Conservation (phyloP, 2,329 filamentous ascomycete genomes). For the Aspergillus transmontanensis region DNA sequence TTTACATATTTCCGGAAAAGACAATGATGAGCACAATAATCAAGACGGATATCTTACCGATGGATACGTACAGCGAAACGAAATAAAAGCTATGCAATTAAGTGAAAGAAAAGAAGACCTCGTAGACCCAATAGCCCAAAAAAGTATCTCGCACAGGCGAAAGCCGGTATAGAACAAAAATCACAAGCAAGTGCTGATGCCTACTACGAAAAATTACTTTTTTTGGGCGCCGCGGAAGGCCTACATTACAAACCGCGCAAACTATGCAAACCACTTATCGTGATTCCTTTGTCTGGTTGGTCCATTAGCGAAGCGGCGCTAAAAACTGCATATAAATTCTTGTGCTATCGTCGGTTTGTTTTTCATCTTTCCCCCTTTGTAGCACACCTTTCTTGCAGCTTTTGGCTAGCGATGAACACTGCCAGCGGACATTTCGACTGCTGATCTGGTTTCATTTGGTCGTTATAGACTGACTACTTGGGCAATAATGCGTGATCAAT, state of each 20-base stretch:
- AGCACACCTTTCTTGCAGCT: not conserved
- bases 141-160: not conserved
- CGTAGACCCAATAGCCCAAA: not conserved
- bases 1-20: conserved; percentile 16
- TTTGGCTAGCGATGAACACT: not conserved
- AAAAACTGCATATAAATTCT: conserved; percentile 6
- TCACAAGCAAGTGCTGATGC: not conserved
- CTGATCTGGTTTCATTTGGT: not conserved
- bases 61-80: not conserved
- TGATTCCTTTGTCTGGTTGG: conserved; percentile 13
- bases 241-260: conserved; percentile 20
- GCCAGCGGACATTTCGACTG: no score
- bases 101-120: not conserved
- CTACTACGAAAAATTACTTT: conserved; percentile 19
- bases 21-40: conserved; percentile 1
- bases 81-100: not conserved
- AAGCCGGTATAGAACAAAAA: not conserved
- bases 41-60: conserved; percentile 8
- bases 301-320: conserved; percentile 23
- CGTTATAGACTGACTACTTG: not conserved
- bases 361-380: not conserved
- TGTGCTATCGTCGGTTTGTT: conserved; percentile 61
- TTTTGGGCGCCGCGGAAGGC: conserved; percentile 17
- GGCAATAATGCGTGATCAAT: not conserved
- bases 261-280: conserved; percentile 2